phyloP scores from a whole-genome alignment of 345 rosid genomes.

The Reutealis trisperma region DNA sequence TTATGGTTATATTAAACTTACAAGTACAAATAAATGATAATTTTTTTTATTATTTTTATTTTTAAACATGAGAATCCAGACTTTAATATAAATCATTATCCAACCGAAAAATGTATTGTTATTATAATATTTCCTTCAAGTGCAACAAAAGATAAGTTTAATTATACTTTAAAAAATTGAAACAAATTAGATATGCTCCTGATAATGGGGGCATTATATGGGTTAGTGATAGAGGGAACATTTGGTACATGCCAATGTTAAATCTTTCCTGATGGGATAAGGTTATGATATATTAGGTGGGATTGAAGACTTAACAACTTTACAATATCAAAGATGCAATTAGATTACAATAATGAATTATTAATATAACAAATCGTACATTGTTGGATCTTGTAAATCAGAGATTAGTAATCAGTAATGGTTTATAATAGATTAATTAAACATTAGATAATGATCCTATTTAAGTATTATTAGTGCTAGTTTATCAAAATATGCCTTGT shows the following conservation, averaged over 20 bases:
- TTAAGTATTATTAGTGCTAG: slow-evolving; percentile 1
- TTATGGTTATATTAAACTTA: too few species aligned
- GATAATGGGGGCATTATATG: slow-evolving; percentile 10
- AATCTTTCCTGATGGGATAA: neutral
- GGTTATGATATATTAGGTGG: neutral
- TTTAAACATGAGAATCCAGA: too few species aligned
- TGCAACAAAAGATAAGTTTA: neutral
- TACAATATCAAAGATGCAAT: too few species aligned
- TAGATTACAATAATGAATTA: neutral
- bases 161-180: neutral
- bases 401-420: neutral
- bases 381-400: slow-evolving; percentile 31
- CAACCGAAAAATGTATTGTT: too few species aligned
- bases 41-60: too few species aligned
- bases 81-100: too few species aligned
- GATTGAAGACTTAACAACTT: too few species aligned
- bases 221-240: slow-evolving; percentile 4
- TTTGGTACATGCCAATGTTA: slow-evolving; percentile 6
- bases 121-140: too few species aligned
- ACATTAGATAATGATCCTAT: slow-evolving; percentile 4
- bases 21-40: too few species aligned
- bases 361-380: neutral
- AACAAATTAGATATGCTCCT: slow-evolving; percentile 6
- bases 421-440: neutral
- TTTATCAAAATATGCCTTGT: neutral